These are phyloP conservation scores for Cucumis hystrix DNA, from an alignment of 306 rosid genomes.

Conservation along the genomic window DNA sequence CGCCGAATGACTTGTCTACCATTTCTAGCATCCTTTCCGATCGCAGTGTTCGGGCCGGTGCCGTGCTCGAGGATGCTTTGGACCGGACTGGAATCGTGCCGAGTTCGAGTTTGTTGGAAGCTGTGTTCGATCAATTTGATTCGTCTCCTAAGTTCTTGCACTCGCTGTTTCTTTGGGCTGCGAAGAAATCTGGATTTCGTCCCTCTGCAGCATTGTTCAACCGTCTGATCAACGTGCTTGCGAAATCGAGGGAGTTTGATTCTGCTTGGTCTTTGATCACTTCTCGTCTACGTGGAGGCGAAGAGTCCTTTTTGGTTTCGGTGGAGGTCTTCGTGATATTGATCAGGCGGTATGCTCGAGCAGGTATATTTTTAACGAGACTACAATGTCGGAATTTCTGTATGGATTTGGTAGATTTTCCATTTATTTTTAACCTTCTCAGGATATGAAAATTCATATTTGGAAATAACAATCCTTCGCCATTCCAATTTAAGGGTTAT, in stretches of 20 bases:
- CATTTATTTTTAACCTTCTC: not conserved
- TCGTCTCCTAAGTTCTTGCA: constrained; percentile 61
- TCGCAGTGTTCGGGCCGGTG: constrained; percentile 34
- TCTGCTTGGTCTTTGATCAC: constrained; percentile 58
- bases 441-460: not conserved
- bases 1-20: constrained; percentile 23
- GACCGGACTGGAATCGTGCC: constrained; percentile 51
- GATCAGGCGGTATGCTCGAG: constrained; percentile 76
- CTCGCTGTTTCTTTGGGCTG: constrained; percentile 64
- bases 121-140: constrained; percentile 37
- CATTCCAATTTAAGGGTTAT: not conserved
- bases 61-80: constrained; percentile 29
- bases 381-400: not conserved
- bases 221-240: constrained; percentile 41
- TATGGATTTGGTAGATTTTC: not conserved
- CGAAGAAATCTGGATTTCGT: constrained; percentile 37
- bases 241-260: constrained; percentile 51
- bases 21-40: constrained; percentile 39
- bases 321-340: constrained; percentile 44
- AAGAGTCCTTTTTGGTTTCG: constrained; percentile 29
- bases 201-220: constrained; percentile 28
- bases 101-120: constrained; percentile 20
- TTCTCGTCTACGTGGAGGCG: constrained; percentile 16
- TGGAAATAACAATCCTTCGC: not conserved
- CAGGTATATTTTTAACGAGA: constrained; percentile 28